Evolutionary conservation across 2,329 filamentous ascomycete species (phyloP).

Genomic region (Epichloe hybrida): DNA sequence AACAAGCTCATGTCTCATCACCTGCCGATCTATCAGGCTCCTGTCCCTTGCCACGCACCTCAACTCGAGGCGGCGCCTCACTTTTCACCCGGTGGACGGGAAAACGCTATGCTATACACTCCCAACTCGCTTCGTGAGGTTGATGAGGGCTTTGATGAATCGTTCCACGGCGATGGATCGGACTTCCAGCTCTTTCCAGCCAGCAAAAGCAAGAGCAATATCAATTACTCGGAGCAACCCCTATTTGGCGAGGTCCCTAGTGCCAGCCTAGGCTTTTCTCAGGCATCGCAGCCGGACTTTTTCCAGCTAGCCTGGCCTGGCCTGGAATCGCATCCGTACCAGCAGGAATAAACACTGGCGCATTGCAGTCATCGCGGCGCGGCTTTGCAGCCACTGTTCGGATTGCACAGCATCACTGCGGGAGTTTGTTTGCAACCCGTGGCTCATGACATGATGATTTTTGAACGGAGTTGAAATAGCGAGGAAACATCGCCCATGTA

Average conservation of each 20-base stretch:
- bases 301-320: constrained; percentile 29
- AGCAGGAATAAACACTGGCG: not conserved
- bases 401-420: not conserved
- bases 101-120: constrained; percentile 55
- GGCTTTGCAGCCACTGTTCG: not conserved
- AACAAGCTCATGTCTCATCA: constrained; percentile 30
- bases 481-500: not conserved
- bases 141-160: constrained; percentile 53
- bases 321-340: constrained; percentile 8
- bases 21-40: constrained; percentile 21
- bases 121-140: constrained; percentile 46
- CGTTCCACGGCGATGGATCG: constrained; percentile 28
- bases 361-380: not conserved
- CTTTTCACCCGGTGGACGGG: constrained; percentile 56
- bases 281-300: constrained; percentile 38
- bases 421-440: not conserved
- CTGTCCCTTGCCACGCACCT: constrained; percentile 14
- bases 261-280: constrained; percentile 36
- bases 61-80: constrained; percentile 28
- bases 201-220: constrained; percentile 25
- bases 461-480: not conserved
- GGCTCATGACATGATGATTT: not conserved
- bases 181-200: constrained; percentile 53
- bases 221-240: constrained; percentile 30
- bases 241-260: constrained; percentile 40